Evolutionary conservation across 176 grass and related monocot species (phyloP), one percentile per base, ranked within the genome.

Genomic region (Typha latifolia): DNA sequence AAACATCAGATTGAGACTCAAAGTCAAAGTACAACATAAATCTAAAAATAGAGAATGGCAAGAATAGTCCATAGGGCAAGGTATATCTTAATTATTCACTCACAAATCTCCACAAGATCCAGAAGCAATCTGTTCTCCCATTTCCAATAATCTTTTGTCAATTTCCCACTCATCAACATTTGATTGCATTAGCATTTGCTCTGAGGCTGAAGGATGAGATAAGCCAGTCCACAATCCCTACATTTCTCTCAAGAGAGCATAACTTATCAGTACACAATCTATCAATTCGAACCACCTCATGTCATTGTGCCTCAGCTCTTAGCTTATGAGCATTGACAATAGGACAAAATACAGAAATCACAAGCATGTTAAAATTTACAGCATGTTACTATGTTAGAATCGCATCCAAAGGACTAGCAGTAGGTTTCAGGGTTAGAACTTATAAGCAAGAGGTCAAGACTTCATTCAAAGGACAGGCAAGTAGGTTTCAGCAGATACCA

Each of bases 151-250:
- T 76, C 79, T 87, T 80, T 84, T 93, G 48, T 99, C 89, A 47
- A 93, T 87, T 81, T 99, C 89, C 83, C 89, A 99, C 62, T 93
- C 89, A 73, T 83, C 89, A 49, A 50, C 85, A 84, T 93, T 90
- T 77, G 83, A 67, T 62, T 96, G 93, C 68, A 99, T 77, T 26
- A 90, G 62, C 37, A 43, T 43, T 84, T 79, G 87, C 73, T 90
- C 89, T 23, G 85, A 70, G 47, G 89, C 89, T 83, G 94, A 99
- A 48, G 94, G 90, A 77, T 99, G 89, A 80, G 94, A 99, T 67
- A 89, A 99, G 73, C 94, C 95, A 79, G 86, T 90, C 95, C 89
- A 99, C 52, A 89, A 99, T 74, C 83, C 95, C 95, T 99, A 70
- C 62, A 80, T 81, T 29, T 53, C 18, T 14, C 62, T 62, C 72